phyloP scores from a whole-genome alignment of 192 early-diverging fungal genomes.

The Spizellomyces punctatus region DNA sequence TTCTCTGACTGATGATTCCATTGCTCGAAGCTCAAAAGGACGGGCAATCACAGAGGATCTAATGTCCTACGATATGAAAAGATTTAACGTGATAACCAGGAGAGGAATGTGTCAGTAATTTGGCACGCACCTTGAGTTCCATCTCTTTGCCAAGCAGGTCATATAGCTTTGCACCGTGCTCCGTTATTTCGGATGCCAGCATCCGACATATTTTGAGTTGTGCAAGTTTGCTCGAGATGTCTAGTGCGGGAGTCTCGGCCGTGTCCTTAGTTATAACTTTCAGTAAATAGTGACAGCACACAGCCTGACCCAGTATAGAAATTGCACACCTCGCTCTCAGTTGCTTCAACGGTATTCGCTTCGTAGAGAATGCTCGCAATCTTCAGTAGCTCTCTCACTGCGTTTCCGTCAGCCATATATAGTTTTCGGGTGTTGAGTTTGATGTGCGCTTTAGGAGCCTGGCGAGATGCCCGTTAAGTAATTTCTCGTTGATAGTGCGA shows the following conservation, averaged over 20 bases:
- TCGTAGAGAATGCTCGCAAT: conserved; percentile 46
- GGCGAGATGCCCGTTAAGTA: not conserved
- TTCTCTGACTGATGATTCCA: conserved; percentile 46
- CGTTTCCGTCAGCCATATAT: conserved; percentile 56
- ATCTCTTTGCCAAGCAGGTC: conserved; percentile 51
- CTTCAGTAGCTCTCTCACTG: conserved; percentile 55
- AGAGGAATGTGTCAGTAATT: no score
- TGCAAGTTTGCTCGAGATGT: conserved; percentile 45
- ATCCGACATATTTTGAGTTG: conserved; percentile 48
- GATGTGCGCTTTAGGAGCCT: conserved; percentile 57
- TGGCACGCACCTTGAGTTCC: conserved; percentile 32
- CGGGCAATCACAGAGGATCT: conserved; percentile 46
- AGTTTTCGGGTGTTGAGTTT: conserved; percentile 54
- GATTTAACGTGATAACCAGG: no score
- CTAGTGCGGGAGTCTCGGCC: conserved; percentile 30
- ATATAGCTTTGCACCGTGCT: conserved; percentile 48
- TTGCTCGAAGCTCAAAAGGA: conserved; percentile 50
- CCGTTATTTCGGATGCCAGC: conserved; percentile 50
- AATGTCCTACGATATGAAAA: conserved; percentile 31
- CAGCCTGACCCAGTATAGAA: not conserved
- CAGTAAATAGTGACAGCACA: not conserved
- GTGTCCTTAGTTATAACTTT: conserved; percentile 20
- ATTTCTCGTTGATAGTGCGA: not conserved
- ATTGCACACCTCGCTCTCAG: conserved; percentile 32
- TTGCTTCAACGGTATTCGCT: conserved; percentile 27